phyloP scores from a whole-genome alignment of 768 basidiomycete species.

The Naganishia randhawae region DNA sequence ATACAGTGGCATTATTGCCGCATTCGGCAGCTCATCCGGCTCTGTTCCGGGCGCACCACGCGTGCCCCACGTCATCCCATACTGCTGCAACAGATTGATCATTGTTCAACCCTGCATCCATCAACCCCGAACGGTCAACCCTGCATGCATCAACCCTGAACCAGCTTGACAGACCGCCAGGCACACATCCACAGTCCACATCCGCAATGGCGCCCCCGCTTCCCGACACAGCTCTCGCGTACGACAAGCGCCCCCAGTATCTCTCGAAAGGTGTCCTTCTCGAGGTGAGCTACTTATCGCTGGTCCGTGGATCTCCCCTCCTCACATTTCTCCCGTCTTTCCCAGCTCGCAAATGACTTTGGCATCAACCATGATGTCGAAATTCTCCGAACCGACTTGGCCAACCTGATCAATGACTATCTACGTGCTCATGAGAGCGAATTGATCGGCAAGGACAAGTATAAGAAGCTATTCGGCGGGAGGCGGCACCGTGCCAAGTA shows the following conservation, averaged over 20 bases:
- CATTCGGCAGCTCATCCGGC: too few relatives aligned
- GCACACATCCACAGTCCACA: not conserved
- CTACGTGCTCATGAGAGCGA: slow-evolving; percentile 38
- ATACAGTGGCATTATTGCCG: too few relatives aligned
- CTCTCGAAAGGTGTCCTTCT: slow-evolving; percentile 13
- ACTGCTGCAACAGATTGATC: too few relatives aligned
- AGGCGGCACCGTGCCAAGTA: slow-evolving; percentile 2
- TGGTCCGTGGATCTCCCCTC: not conserved
- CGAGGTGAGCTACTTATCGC: not conserved
- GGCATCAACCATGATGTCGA: not conserved
- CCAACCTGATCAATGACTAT: slow-evolving; percentile 37
- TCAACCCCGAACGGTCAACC: too few relatives aligned
- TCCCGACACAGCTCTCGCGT: not conserved
- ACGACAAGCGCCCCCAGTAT: slow-evolving; percentile 19
- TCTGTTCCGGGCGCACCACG: too few relatives aligned
- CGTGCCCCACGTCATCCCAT: not conserved
- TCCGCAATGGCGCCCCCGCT: not conserved
- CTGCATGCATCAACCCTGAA: too few relatives aligned
- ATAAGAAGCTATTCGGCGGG: slow-evolving; percentile 43
- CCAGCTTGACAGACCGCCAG: not conserved
- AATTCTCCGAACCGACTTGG: slow-evolving; percentile 30
- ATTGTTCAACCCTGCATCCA: too few relatives aligned
- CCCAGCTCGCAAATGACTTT: slow-evolving; percentile 15
- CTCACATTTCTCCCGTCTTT: not conserved
- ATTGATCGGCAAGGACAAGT: slow-evolving; percentile 31